Evolutionary conservation across 2,329 filamentous ascomycete genomes (phyloP), one percentile per base, ranked within the genome.

Genomic region (Colletotrichum sansevieriae): DNA sequence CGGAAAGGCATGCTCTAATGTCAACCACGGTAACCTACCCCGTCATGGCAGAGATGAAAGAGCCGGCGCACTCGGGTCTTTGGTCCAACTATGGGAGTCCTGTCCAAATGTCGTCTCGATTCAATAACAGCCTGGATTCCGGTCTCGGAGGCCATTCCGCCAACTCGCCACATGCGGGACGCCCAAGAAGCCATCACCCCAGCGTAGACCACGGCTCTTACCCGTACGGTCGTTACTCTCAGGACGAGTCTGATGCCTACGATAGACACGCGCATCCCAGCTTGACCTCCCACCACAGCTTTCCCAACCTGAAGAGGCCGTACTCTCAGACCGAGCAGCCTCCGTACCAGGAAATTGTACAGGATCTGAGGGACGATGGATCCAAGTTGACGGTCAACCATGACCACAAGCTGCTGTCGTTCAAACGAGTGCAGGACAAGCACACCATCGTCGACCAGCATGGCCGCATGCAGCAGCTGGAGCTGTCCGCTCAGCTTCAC

Each of bases 401-500:
- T 70, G 87, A 89, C 77, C 87, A 89, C 77, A 89, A 89, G 76
- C 79, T 89, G 41, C 77, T 90, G 56, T 85, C 86, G 6, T 90
- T 90, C 76, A 85, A 85, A 73, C 83, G 84, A 65, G 80, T 82
- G 9, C 84, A 85, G 72, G 87, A 89, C 76, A 89, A 89, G 80
- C 82, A 86, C 78, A 88, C 87, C 46, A 84, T 89, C 56, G 82
- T 89, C 68, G 87, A 90, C 74, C 82, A 84, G 71, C 86, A 88
- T 75, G 87, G 87, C 49, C 84, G 85, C 49, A 84, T 89, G 72
- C 87, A 88, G 75, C 85, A 88, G 73, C 82, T 90, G n/a, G 87
- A 89, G 72, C 79, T 90, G 43, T 86, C 87, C 8, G 92, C 92
- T 15, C 92, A 95, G 80, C 88, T 95, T 35, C 92, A 95, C 76